A percentile compares a stretch with the other conserved stretches of the same genome.
Evolutionary conservation across 306 rosid species (phyloP).

Genomic region (Vachellia collinsii): DNA sequence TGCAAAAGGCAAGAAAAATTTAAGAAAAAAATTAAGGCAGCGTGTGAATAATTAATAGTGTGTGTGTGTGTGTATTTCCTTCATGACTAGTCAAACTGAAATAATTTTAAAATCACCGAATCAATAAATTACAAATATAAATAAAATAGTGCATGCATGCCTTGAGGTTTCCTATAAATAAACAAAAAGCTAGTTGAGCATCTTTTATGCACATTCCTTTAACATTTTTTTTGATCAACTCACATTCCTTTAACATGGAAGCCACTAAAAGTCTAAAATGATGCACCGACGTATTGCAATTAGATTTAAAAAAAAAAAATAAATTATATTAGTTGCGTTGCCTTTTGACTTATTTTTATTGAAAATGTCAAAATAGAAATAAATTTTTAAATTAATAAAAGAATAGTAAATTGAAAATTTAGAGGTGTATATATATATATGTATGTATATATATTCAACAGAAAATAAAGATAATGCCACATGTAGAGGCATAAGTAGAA

Average conservation of each 20-base stretch:
- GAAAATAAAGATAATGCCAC: too few relatives aligned
- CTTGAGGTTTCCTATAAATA: not conserved
- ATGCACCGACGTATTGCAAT: not conserved
- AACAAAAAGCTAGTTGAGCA: not conserved
- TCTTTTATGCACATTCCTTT: not conserved
- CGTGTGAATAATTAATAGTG: not conserved
- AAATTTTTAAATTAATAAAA: too few relatives aligned
- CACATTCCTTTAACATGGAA: not conserved
- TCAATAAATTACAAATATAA: not conserved
- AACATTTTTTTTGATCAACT: too few relatives aligned
- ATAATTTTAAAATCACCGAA: not conserved
- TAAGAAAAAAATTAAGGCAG: not conserved
- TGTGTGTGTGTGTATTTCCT: not conserved
- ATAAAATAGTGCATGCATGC: not conserved
- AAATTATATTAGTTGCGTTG: too few relatives aligned
- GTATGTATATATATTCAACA: too few relatives aligned
- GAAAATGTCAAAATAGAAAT: too few relatives aligned
- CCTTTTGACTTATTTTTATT: too few relatives aligned
- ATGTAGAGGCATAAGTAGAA: too few relatives aligned
- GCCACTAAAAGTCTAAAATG: not conserved
- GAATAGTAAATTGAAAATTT: too few relatives aligned
- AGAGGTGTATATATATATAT: too few relatives aligned
- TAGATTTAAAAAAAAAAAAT: too few relatives aligned
- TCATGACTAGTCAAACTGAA: not conserved
- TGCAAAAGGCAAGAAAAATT: too few relatives aligned